These are phyloP conservation scores for Hondaea fermentalgiana DNA, from an alignment of 108 stramenopile genomes.

Conservation along the genomic window DNA sequence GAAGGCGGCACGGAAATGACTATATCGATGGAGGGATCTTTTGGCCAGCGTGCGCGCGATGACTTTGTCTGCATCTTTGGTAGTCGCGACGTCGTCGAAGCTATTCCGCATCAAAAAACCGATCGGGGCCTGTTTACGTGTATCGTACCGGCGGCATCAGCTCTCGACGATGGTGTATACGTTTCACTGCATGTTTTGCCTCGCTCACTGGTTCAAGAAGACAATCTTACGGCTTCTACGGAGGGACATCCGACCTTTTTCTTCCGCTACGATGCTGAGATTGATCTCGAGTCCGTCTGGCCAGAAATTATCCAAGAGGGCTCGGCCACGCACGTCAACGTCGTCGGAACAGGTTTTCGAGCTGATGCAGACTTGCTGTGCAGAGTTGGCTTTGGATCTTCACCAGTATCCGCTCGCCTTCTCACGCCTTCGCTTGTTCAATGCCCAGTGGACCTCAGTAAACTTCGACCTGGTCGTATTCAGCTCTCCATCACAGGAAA, in stretches of 20 bases:
- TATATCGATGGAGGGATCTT: background rate
- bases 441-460: background rate
- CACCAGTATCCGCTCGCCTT: background rate
- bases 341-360: background rate
- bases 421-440: background rate
- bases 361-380: background rate
- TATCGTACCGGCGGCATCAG: too few relatives aligned
- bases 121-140: too few relatives aligned
- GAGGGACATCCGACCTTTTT: background rate
- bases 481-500: background rate
- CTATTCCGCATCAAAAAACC: background rate
- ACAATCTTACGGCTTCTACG: background rate
- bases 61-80: background rate
- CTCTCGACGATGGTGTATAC: too few relatives aligned
- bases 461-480: background rate
- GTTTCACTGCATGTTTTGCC: background rate
- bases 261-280: background rate
- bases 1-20: background rate
- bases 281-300: background rate
- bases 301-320: background rate
- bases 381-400: background rate
- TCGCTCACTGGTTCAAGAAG: background rate
- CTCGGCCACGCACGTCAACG: background rate
- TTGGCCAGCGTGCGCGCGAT: background rate
- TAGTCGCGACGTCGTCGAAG: background rate